phyloP scores from a whole-genome alignment of 75 land plant genomes.

The Pinus albicaulis region DNA sequence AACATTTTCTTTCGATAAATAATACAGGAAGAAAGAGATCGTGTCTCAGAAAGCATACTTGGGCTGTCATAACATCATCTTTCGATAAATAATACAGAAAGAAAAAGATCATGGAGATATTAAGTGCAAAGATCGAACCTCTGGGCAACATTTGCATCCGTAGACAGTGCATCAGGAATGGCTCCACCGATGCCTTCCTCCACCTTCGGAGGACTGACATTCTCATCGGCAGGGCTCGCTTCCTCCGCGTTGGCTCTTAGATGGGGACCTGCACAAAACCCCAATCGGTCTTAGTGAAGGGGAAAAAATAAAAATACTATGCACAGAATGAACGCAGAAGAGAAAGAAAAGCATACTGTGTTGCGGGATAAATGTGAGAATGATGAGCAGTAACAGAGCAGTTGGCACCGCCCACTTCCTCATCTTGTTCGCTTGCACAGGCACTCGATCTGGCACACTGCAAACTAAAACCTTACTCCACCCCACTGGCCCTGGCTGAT shows the following conservation, averaged over 20 bases:
- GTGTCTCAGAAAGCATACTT: constrained; percentile 41
- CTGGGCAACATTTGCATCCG: constrained; percentile 90
- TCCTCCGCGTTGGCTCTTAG: constrained; percentile 69
- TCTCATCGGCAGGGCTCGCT: constrained; percentile 31
- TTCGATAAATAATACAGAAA: background rate
- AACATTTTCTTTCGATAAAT: background rate
- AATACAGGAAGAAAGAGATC: background rate
- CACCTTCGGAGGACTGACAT: constrained; percentile 73
- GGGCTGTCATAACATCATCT: background rate
- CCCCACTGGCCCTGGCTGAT: too few relatives aligned
- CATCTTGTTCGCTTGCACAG: constrained; percentile 13
- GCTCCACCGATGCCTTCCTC: constrained; percentile 82
- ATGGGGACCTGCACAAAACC: constrained; percentile 34
- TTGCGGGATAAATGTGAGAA: constrained; percentile 49
- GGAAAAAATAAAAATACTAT: background rate
- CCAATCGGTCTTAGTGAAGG: background rate
- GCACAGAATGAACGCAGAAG: background rate
- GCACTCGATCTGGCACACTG: too few relatives aligned
- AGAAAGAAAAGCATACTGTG: constrained; percentile 30
- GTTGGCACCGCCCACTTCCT: constrained; percentile 65
- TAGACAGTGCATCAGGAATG: constrained; percentile 82
- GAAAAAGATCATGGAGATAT: background rate
- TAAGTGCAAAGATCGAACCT: constrained; percentile 42
- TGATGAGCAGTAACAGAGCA: constrained; percentile 45
- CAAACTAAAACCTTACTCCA: too few relatives aligned